Conservation (phyloP, 2,329 filamentous ascomycete genomes). For the Elsinoe fawcettii region DNA sequence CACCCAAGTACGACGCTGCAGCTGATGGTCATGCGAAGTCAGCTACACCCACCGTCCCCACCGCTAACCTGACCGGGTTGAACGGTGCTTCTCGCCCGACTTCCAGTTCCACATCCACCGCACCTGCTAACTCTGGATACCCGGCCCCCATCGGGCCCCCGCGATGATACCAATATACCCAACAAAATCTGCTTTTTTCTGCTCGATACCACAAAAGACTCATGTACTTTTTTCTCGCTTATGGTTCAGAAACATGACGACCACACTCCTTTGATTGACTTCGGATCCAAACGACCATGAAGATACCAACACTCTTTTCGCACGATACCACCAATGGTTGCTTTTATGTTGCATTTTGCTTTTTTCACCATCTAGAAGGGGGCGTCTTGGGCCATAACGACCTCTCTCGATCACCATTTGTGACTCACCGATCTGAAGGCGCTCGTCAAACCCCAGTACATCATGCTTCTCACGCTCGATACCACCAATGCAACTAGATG, state of each 20-base stretch:
- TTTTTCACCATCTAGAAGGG: not conserved
- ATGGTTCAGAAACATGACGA: not conserved
- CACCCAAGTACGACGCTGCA: conserved; percentile 28
- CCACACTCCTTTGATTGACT: conserved; percentile 5
- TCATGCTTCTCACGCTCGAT: not conserved
- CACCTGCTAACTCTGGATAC: conserved; percentile 30
- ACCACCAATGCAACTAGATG: not conserved
- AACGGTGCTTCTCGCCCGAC: conserved; percentile 19
- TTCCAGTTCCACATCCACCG: conserved; percentile 19
- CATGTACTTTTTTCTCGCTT: not conserved
- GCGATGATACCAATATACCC: conserved; percentile 24
- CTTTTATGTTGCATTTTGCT: not conserved
- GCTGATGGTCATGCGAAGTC: conserved; percentile 10
- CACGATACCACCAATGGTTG: conserved; percentile 9
- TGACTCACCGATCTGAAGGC: not conserved
- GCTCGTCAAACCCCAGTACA: not conserved
- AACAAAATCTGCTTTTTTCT: conserved; percentile 13
- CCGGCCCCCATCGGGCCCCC: conserved; percentile 34
- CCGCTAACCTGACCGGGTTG: conserved; percentile 11
- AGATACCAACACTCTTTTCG: conserved; percentile 3
- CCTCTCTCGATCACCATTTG: not conserved
- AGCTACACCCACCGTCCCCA: not conserved
- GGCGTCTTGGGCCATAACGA: not conserved
- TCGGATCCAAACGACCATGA: not conserved
- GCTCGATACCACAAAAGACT: conserved; percentile 14